A percentile compares a stretch with the other conserved stretches of the same genome.
Evolutionary conservation across 805 yeast genomes (phyloP).

Genomic region (Metschnikowia corniflorae): DNA sequence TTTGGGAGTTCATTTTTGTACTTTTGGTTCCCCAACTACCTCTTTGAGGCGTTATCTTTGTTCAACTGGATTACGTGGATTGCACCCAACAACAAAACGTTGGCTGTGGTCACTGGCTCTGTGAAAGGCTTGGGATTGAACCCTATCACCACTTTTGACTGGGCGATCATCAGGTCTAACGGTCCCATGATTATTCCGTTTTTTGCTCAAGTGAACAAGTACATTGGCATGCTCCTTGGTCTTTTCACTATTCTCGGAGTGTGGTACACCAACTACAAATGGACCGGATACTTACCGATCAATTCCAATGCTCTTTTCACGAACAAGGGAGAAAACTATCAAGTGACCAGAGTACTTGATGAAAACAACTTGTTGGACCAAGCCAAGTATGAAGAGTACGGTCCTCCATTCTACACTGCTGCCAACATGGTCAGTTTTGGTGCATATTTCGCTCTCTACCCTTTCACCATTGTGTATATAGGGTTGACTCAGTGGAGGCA

Average conservation of each 20-base stretch:
- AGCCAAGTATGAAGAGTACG: constrained; percentile 20
- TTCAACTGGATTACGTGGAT: constrained; percentile 69
- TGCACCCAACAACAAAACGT: constrained; percentile 50
- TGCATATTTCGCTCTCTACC: constrained; percentile 26
- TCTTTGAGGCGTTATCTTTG: constrained; percentile 54
- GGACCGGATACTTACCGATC: constrained; percentile 48
- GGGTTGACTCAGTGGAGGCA: constrained; percentile 4
- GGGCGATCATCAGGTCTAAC: constrained; percentile 52
- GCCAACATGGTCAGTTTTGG: constrained; percentile 28
- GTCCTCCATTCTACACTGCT: constrained; percentile 32
- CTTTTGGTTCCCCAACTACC: constrained; percentile 24
- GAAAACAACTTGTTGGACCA: constrained; percentile 13
- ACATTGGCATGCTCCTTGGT: constrained; percentile 30
- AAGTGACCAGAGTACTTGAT: constrained; percentile 1
- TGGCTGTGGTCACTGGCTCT: constrained; percentile 64
- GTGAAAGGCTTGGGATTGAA: constrained; percentile 57
- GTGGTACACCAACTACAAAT: constrained; percentile 55
- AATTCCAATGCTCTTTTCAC: constrained; percentile 9
- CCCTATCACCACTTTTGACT: constrained; percentile 62
- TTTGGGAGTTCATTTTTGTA: constrained; percentile 3
- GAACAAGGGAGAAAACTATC: constrained; percentile 8
- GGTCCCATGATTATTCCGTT: constrained; percentile 6
- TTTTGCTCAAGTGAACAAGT: constrained; percentile 9
- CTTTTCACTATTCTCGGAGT: constrained; percentile 53
- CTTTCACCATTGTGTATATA: constrained; percentile 20